A percentile compares a stretch with the other conserved stretches of the same genome.
These are phyloP conservation scores for Starmerella bombicola DNA, from an alignment of 805 yeast genomes.

Conservation along the genomic window DNA sequence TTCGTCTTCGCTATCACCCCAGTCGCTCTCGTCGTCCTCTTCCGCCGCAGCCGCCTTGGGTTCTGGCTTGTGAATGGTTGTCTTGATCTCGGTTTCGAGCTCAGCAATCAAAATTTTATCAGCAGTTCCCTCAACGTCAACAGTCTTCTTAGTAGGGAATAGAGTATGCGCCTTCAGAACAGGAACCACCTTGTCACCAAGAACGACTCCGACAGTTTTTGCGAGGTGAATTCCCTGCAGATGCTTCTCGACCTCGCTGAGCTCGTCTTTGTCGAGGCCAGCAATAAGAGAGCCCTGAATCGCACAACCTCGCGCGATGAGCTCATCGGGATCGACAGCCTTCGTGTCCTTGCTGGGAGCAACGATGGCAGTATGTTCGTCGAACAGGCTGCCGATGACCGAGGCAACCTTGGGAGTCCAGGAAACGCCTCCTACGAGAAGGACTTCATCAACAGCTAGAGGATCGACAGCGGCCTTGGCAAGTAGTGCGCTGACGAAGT, in stretches of 20 bases:
- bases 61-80: conserved; percentile 72
- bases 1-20: conserved; percentile 54
- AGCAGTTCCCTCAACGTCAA: conserved; percentile 51
- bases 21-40: conserved; percentile 39
- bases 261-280: conserved; percentile 72
- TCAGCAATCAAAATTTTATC: conserved; percentile 42
- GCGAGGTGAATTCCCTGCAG: conserved; percentile 77
- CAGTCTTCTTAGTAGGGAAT: conserved; percentile 71
- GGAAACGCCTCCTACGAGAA: conserved; percentile 88
- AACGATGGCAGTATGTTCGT: conserved; percentile 54
- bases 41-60: conserved; percentile 42
- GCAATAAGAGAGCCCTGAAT: conserved; percentile 78
- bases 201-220: conserved; percentile 74
- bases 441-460: conserved; percentile 78
- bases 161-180: conserved; percentile 75
- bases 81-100: conserved; percentile 72
- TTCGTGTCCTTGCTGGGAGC: conserved; percentile 68
- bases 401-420: conserved; percentile 82
- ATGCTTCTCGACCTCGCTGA: conserved; percentile 40
- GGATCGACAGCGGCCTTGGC: conserved; percentile 73
- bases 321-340: conserved; percentile 78
- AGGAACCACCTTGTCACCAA: conserved; percentile 56
- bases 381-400: conserved; percentile 62
- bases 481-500: conserved; percentile 62
- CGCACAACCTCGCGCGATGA: conserved; percentile 89